Evolutionary conservation across 2,329 filamentous ascomycete genomes (phyloP), one percentile per base, ranked within the genome.

Genomic region (Rutstroemia sp.): DNA sequence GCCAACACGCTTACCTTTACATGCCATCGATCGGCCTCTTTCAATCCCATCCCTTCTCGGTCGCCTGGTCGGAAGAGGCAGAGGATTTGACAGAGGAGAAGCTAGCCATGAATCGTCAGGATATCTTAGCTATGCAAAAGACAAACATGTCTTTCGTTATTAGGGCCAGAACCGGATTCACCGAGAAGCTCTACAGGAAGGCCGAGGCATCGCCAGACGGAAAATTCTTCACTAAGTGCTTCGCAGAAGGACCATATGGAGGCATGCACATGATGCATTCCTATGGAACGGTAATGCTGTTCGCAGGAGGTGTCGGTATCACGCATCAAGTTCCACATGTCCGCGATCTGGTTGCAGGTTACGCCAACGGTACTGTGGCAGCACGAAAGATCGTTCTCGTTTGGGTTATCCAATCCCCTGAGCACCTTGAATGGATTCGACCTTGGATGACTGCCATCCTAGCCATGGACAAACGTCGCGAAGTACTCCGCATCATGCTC

Each of bases 371-470:
- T 57, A 89, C 84, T 0, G 83, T 87, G 5, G 85, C 87, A 1
- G 83, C 86, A 1, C 82, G 86, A 60, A 87, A 84, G 68, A 78
- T 92, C 50, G 76, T 89, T 5, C 78, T 92, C 23, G 82, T 91
- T 42, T 92, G 88, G 88, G 84, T 84, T 49, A 87, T 92, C 57
- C 88, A 88, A 65, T 87, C 81, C 65, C 86, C 86, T 64, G 88
- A 91, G 73, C 87, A 91, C 69, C 77, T 92, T 30, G 87, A 92
- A 70, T 92, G 87, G 87, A 90, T 91, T 67, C 79, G 87, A 48
- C 86, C 86, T 7, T 91, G 87, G 86, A 91, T 92, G 88, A 90
- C 87, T 3, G 79, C 86, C 66, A 89, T 91, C 60, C 76, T 91
- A 41, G 80, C 81, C 57, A 87, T 91, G 83, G 85, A 88, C 57